These are phyloP conservation scores for Candida smagusa DNA, from an alignment of 1,139 yeast genomes.

Conservation along the genomic window DNA sequence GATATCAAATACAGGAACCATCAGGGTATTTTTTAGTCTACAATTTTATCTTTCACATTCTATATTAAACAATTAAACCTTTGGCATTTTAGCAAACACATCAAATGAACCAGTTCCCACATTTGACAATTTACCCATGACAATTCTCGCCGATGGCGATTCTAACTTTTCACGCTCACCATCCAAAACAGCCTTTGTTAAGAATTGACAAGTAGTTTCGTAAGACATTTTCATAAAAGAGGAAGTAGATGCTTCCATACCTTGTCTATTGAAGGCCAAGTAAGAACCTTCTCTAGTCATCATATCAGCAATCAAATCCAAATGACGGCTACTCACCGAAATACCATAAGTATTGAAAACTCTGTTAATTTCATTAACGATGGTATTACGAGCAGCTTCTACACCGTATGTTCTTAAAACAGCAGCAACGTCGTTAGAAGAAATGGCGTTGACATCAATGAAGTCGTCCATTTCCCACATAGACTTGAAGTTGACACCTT, in stretches of 20 bases:
- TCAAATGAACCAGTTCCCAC: slow-evolving; percentile 98
- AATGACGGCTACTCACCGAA: slow-evolving; percentile 87
- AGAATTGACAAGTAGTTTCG: slow-evolving; percentile 96
- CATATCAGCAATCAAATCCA: slow-evolving; percentile 96
- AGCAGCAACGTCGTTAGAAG: slow-evolving; percentile 90
- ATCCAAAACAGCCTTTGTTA: slow-evolving; percentile 93
- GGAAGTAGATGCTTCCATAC: slow-evolving; percentile 92
- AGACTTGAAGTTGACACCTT: slow-evolving; percentile 95
- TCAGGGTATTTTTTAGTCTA: too few relatives aligned
- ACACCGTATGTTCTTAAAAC: slow-evolving; percentile 93
- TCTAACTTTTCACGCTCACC: slow-evolving; percentile 86
- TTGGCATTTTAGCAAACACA: slow-evolving; percentile 66
- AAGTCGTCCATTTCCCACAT: slow-evolving; percentile 98
- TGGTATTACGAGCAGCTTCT: slow-evolving; percentile 97
- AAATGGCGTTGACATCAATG: slow-evolving; percentile 80
- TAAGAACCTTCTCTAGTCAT: slow-evolving; percentile 99
- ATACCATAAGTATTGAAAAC: slow-evolving; percentile 97
- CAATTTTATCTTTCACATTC: slow-evolving; percentile 1
- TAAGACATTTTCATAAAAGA: slow-evolving; percentile 98
- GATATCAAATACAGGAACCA: too few relatives aligned
- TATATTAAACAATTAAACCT: slow-evolving; percentile 8
- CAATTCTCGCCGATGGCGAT: slow-evolving; percentile 94
- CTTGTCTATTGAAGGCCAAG: slow-evolving; percentile 96
- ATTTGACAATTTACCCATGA: slow-evolving; percentile 83
- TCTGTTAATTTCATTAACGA: slow-evolving; percentile 91